Evolutionary conservation across 768 basidiomycete species (phyloP), one percentile per base, ranked within the genome.

Genomic region (Russula foetens): DNA sequence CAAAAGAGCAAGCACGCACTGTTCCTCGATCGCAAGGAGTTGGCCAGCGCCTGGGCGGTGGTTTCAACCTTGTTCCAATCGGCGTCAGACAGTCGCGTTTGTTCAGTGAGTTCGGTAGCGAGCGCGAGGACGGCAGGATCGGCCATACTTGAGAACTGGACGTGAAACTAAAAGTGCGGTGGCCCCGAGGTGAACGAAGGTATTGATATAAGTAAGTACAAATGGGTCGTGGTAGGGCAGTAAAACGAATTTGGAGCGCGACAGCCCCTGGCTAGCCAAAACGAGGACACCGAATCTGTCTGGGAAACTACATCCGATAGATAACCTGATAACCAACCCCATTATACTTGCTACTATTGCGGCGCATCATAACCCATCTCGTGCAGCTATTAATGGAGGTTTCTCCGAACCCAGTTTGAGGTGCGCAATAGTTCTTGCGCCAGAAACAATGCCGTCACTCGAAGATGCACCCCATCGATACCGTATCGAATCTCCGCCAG

Each of bases 391-490:
- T 1, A 85, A 72, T 0, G 81, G 80, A 0, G 82, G 82, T 68
- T 81, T 81, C 64, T 75, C 80, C 50, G 73, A 74, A 59, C 80
- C 76, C 49, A 70, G 3, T 41, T 41, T 68, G 49, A 76, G 72
- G 59, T 77, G 65, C 75, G 77, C 6, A 80, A 33, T 12, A 35
- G 4, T 35, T 7, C n/a, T 12, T 35, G 3, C 79, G 2, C 80
- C 81, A 6, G 81, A 65, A 54, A 82, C 79, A 14, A 81, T 68
- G 2, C 79, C 81, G 57, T 81, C 80, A 28, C 62, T 52, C 1
- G 71, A 70, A 33, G 65, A 75, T 51, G 85, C 67, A 2, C 72
- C 73, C 84, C 84, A 86, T n/a, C 84, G 75, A 49, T 84, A 35
- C 35, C 4, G 35, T 35, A 71, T 1, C 83, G 81, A 4, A 83